phyloP scores from a whole-genome alignment of 2,329 filamentous ascomycete genomes.

The Colletotrichum lupini region DNA sequence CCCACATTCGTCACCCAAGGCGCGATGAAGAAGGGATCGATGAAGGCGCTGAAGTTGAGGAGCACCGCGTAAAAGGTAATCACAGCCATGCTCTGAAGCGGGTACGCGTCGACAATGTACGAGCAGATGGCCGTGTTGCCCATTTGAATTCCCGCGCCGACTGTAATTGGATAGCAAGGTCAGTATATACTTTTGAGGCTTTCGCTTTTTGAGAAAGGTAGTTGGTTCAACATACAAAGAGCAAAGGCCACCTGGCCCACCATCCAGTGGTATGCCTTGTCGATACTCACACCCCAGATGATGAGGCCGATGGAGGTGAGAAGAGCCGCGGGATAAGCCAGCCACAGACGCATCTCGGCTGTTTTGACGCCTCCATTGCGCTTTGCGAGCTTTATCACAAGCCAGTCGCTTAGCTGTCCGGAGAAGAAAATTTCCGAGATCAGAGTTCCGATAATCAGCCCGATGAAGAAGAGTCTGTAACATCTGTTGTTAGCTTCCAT shows the following conservation, averaged over 20 bases:
- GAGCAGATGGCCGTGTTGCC: slow-evolving; percentile 64
- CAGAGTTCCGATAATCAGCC: slow-evolving; percentile 63
- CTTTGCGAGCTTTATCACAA: slow-evolving; percentile 58
- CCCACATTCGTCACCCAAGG: slow-evolving; percentile 57
- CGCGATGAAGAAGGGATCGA: slow-evolving; percentile 60
- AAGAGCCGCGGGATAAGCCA: slow-evolving; percentile 63
- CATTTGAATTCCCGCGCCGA: slow-evolving; percentile 65
- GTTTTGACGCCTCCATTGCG: slow-evolving; percentile 54
- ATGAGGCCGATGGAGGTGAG: slow-evolving; percentile 61
- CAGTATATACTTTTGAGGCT: not conserved
- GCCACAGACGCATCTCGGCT: slow-evolving; percentile 67
- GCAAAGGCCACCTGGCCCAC: slow-evolving; percentile 67
- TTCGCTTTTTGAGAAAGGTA: not conserved
- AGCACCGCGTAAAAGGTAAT: slow-evolving; percentile 66
- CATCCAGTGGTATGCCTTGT: slow-evolving; percentile 65
- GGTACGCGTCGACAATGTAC: slow-evolving; percentile 67
- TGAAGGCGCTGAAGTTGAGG: slow-evolving; percentile 61
- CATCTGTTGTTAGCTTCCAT: not conserved
- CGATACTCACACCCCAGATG: slow-evolving; percentile 66
- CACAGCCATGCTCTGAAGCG: slow-evolving; percentile 63
- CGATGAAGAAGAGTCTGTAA: slow-evolving; percentile 59
- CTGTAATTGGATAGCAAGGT: slow-evolving; percentile 40
- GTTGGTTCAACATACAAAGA: slow-evolving; percentile 53
- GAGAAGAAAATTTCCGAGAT: slow-evolving; percentile 63
- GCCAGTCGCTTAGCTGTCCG: slow-evolving; percentile 62